Conservation (phyloP, 164 flowering plant genomes). For the Umbilicus rupestris region DNA sequence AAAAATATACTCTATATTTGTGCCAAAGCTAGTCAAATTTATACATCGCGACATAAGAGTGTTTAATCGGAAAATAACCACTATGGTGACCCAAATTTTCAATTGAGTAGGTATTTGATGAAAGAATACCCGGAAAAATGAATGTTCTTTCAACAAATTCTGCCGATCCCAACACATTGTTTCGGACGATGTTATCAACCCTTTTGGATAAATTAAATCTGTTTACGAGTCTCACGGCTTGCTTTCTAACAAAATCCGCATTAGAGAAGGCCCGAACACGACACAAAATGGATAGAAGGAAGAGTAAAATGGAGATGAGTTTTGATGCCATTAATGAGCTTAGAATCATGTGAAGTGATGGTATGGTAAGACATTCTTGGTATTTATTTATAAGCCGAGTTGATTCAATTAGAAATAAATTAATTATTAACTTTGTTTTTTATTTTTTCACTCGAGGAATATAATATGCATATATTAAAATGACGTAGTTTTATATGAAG, state of each 20-base stretch:
- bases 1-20: not conserved
- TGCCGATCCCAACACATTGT: not conserved
- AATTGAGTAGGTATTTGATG: conserved; percentile 20
- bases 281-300: not conserved
- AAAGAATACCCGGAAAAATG: conserved; percentile 28
- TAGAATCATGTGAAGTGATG: not conserved
- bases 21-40: not conserved
- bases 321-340: not conserved
- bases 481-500: too few relatives aligned
- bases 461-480: too few relatives aligned
- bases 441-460: too few relatives aligned
- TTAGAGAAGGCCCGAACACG: not conserved
- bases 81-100: conserved; percentile 86
- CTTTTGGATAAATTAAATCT: not conserved
- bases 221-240: not conserved
- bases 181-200: not conserved
- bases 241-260: not conserved
- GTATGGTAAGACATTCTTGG: not conserved
- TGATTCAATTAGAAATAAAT: too few relatives aligned
- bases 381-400: not conserved
- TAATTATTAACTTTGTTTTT: too few relatives aligned
- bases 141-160: conserved; percentile 35
- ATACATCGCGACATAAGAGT: conserved; percentile 59
- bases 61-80: conserved; percentile 55
- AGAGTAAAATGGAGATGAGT: not conserved